A percentile compares a stretch with the other conserved stretches of the same genome.
Evolutionary conservation across 106 monocot genomes (phyloP).

Genomic region (Allium cepa): DNA sequence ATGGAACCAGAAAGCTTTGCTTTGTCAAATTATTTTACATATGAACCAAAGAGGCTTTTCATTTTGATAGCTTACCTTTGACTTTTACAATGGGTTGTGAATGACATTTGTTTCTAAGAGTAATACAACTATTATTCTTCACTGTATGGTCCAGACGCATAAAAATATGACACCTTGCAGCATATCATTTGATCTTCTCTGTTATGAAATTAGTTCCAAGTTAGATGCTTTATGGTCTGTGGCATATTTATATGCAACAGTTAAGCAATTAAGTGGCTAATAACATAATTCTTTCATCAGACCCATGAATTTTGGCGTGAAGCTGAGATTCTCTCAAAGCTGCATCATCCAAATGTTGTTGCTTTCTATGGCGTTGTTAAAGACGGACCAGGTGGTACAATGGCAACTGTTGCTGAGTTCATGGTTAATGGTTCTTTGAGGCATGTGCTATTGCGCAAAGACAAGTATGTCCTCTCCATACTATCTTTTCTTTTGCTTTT

Average conservation of each 20-base stretch:
- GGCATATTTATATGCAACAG: too few relatives aligned
- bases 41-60: too few relatives aligned
- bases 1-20: too few relatives aligned
- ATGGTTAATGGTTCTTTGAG: conserved; percentile 92
- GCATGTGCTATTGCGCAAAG: conserved; percentile 63
- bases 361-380: conserved; percentile 90
- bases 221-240: too few relatives aligned
- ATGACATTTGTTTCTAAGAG: too few relatives aligned
- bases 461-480: conserved; percentile 37
- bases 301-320: conserved; percentile 87
- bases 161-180: neutral
- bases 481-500: neutral
- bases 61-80: too few relatives aligned
- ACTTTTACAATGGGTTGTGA: too few relatives aligned
- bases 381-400: conserved; percentile 72
- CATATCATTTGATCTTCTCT: too few relatives aligned
- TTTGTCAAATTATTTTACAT: too few relatives aligned
- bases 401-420: conserved; percentile 87
- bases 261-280: neutral
- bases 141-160: too few relatives aligned
- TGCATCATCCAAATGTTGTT: conserved; percentile 93
- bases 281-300: conserved; percentile 26
- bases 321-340: conserved; percentile 84
- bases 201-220: too few relatives aligned
- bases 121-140: too few relatives aligned